These are phyloP conservation scores for Pholiota microspora DNA, from an alignment of 768 basidiomycete genomes.

Conservation along the genomic window DNA sequence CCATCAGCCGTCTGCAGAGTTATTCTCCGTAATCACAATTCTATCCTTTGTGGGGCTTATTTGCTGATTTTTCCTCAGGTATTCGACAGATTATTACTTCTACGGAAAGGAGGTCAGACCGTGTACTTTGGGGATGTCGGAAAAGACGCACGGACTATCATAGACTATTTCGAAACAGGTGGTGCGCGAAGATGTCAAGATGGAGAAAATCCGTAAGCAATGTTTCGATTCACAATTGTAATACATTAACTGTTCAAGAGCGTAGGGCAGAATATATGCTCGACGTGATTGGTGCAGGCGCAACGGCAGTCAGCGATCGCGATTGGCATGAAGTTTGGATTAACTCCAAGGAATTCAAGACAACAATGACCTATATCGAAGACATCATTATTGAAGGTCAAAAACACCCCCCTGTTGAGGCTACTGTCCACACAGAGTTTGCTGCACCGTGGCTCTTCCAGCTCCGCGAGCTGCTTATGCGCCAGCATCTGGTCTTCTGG, in stretches of 20 bases:
- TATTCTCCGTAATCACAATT: constrained; percentile 56
- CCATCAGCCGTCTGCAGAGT: constrained; percentile 70
- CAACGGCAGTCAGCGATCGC: constrained; percentile 45
- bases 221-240: too few relatives aligned
- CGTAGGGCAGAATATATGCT: constrained; percentile 63
- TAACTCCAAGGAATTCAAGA: constrained; percentile 33
- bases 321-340: constrained; percentile 60
- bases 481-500: constrained; percentile 49
- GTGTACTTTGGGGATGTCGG: constrained; percentile 79
- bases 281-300: constrained; percentile 73
- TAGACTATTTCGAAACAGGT: constrained; percentile 74
- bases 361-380: constrained; percentile 37
- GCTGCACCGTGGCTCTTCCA: constrained; percentile 57
- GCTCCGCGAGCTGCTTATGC: constrained; percentile 35
- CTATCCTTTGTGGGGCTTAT: background rate
- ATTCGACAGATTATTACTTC: constrained; percentile 77
- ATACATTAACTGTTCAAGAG: constrained; percentile 18
- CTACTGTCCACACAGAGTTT: constrained; percentile 40
- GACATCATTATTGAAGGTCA: constrained; percentile 51
- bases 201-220: constrained; percentile 70
- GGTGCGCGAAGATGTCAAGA: constrained; percentile 62
- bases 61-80: constrained; percentile 28
- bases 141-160: constrained; percentile 52
- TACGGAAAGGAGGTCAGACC: constrained; percentile 74
- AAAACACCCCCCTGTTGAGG: constrained; percentile 34